Base-by-base conservation (phyloP, 2,329 filamentous ascomycete genomes). In the Fusarium oxysporum region DNA sequence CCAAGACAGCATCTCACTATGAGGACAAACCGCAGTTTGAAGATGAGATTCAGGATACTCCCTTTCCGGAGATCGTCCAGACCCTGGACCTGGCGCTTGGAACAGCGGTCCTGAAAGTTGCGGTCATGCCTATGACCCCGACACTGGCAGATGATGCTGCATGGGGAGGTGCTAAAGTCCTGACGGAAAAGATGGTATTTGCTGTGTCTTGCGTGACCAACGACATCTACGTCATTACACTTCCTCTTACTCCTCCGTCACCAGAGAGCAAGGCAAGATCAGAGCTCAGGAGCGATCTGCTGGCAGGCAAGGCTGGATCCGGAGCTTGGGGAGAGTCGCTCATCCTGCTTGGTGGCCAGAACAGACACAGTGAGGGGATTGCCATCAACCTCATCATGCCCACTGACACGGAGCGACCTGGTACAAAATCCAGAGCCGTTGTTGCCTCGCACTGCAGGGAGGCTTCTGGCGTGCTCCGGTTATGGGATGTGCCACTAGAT, bases 311-410 rank as follows among this genome's bases (percentile, higher is more conserved):
- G 68, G 87, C 87, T 40, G 90, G 90, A 23, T 88, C 86, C 37
- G 89, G 90, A 43, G 85, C 85, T n/a, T 92, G 90, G 89, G 89
- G 89, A 11, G 90, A 92, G 80, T 86, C 85, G 0, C 80, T 92
- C 30, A 83, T 86, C 3, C 78, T 86, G 16, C 83, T 92, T 11
- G 81, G 81, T 23, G 89, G 90, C 3, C 88, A 90, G 76, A 81
- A 83, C 50, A 87, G 84, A 68, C 81, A 84, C 33, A 87, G 87
- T 37, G 84, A 89, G 66, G 88, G 88, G 9, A 77, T 92, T 16
- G 87, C 90, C 4, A 86, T 92, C 64, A 86, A 85, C 4, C 72
- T 90, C 28, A 79, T 87, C 38, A 84, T 83, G 71, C 81, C 84
- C 4, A 84, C 83, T 59, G 71, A 80, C 13, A 78, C 82, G 12